These are phyloP conservation scores for Jimgerdemannia lactiflua DNA, from an alignment of 192 early-diverging fungal species.

Conservation along the genomic window DNA sequence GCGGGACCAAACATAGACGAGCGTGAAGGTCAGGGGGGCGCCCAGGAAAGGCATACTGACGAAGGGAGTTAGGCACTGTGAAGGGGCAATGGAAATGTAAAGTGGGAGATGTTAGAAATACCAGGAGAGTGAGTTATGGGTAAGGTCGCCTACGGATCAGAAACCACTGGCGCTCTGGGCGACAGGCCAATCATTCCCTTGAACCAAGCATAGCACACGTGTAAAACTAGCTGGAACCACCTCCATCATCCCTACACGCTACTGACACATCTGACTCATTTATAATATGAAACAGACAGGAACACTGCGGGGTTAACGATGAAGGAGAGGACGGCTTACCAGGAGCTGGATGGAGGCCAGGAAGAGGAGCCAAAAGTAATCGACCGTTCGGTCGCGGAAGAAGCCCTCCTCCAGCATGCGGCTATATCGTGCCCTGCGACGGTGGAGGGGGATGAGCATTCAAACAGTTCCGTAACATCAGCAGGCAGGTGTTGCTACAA, in stretches of 20 bases:
- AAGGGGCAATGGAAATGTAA: background rate
- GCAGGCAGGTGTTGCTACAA: background rate
- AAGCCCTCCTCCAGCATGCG: constrained; percentile 94
- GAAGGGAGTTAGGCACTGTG: constrained; percentile 32
- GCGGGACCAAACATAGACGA: constrained; percentile 98
- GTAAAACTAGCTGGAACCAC: too few species aligned
- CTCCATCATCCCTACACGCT: too few species aligned
- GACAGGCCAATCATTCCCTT: too few species aligned
- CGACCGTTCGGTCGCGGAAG: constrained; percentile 84
- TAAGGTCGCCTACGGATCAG: too few species aligned
- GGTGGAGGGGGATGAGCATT: background rate
- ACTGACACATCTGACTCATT: too few species aligned
- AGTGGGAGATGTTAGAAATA: background rate
- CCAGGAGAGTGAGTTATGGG: too few species aligned
- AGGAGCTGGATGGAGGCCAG: constrained; percentile 57
- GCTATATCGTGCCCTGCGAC: constrained; percentile 72
- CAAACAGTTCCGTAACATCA: background rate
- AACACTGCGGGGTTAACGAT: background rate
- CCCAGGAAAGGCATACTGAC: constrained; percentile 79
- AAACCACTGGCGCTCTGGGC: too few species aligned
- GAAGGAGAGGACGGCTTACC: constrained; percentile 30
- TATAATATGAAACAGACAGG: too few species aligned
- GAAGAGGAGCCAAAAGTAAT: constrained; percentile 90
- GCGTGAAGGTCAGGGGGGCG: constrained; percentile 73
- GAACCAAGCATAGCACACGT: too few species aligned